Evolutionary conservation across 176 grass and related monocot genomes (phyloP).

Genomic region (Urochloa ruziziensis): DNA sequence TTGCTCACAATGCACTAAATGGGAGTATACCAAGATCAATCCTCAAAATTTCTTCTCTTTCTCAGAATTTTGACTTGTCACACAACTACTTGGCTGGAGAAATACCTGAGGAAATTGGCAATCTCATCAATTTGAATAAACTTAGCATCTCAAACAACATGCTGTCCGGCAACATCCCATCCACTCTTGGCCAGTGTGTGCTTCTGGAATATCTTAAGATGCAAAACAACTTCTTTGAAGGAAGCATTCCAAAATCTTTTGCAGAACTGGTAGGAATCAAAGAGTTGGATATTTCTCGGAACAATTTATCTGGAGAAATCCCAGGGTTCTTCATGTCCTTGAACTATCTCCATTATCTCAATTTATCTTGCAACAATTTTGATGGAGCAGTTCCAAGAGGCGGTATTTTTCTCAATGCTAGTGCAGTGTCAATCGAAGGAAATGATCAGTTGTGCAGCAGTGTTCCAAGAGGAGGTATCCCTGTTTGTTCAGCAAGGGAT

Average conservation of each 20-base stretch:
- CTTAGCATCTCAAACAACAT: conserved; percentile 43
- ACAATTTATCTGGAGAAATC: conserved; percentile 41
- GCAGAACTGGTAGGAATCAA: conserved; percentile 21
- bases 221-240: conserved; percentile 47
- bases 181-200: conserved; percentile 27
- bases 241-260: conserved; percentile 49
- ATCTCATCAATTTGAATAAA: conserved; percentile 21
- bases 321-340: conserved; percentile 36
- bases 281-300: conserved; percentile 48
- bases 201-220: conserved; percentile 43
- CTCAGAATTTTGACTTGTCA: conserved; percentile 41
- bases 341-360: conserved; percentile 16
- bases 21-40: conserved; percentile 48
- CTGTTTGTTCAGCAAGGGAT: conserved; percentile 17
- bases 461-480: background rate
- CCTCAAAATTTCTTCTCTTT: conserved; percentile 14
- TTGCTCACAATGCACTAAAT: conserved; percentile 46
- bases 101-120: conserved; percentile 40
- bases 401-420: conserved; percentile 20
- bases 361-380: conserved; percentile 65
- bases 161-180: conserved; percentile 42
- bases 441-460: conserved; percentile 42
- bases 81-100: conserved; percentile 43
- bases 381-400: conserved; percentile 26
- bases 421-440: conserved; percentile 24